Evolutionary conservation across 495 filamentous ascomycete genomes (phyloP).

Genomic region (Trichoderma erinaceum): DNA sequence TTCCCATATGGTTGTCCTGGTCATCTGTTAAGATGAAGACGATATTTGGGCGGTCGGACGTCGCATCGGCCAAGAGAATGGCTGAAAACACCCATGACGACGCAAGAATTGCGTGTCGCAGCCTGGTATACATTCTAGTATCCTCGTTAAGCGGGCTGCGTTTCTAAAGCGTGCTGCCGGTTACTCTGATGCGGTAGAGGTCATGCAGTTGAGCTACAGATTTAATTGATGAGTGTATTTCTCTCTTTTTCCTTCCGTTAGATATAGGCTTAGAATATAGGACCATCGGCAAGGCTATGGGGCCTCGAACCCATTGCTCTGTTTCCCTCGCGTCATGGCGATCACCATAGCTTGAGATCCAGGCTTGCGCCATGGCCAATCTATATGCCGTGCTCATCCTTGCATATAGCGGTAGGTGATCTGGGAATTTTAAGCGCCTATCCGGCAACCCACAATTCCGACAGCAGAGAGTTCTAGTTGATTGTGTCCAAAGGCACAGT

Average conservation of each 20-base stretch:
- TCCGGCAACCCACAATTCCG: not conserved
- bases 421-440: not conserved
- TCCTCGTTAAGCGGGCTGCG: not conserved
- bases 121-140: not conserved
- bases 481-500: not conserved
- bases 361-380: not conserved
- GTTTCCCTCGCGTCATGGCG: not conserved
- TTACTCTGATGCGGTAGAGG: not conserved
- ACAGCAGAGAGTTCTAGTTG: not conserved
- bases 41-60: constrained; percentile 43
- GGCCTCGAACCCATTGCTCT: not conserved
- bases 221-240: not conserved
- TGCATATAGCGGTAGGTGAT: not conserved
- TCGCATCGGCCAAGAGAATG: not conserved
- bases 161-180: not conserved
- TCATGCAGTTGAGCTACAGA: not conserved
- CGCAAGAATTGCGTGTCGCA: not conserved
- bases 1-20: constrained; percentile 57
- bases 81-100: not conserved
- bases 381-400: constrained; percentile 5
- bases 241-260: not conserved
- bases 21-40: constrained; percentile 63
- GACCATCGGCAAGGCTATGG: not conserved
- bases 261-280: not conserved
- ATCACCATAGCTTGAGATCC: not conserved